Evolutionary conservation across 139 green algal species (phyloP).

Genomic region (Yamagishiella unicocca): DNA sequence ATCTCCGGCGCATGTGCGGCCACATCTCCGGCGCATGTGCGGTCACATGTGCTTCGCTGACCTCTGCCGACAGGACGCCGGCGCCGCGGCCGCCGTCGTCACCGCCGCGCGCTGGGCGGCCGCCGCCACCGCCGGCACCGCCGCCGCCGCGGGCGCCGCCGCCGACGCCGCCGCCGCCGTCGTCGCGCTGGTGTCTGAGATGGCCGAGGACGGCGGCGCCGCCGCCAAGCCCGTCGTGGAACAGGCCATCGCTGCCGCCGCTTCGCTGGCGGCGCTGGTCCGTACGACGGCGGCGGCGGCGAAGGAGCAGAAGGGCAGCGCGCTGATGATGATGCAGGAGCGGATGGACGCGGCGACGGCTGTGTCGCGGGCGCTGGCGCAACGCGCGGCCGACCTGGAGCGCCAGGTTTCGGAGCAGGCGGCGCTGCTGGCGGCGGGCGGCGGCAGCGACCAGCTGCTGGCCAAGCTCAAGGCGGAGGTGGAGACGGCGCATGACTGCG

Average conservation of each 20-base stretch:
- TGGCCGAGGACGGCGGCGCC: constrained; percentile 8
- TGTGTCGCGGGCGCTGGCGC: background rate
- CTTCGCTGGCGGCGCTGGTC: background rate
- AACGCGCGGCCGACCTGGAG: background rate
- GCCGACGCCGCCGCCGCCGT: background rate
- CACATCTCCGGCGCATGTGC: too few species aligned
- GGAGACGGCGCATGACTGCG: constrained; percentile 19
- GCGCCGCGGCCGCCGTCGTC: background rate
- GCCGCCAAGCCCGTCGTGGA: background rate
- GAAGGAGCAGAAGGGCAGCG: background rate
- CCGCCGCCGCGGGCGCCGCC: background rate
- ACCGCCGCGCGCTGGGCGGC: background rate
- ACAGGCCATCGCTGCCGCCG: background rate
- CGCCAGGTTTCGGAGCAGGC: background rate
- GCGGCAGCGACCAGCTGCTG: constrained; percentile 4
- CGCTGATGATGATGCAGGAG: background rate
- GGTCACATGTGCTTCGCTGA: too few species aligned
- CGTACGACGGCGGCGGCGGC: background rate
- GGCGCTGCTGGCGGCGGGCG: background rate
- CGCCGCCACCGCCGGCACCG: background rate
- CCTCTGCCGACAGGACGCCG: constrained; percentile 3
- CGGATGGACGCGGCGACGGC: background rate
- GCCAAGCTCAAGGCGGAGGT: background rate
- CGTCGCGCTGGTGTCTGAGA: background rate
- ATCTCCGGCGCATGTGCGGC: too few species aligned